These are phyloP conservation scores for Globisporangium spinosum DNA, from an alignment of 352 stramenopile species.

Conservation along the genomic window DNA sequence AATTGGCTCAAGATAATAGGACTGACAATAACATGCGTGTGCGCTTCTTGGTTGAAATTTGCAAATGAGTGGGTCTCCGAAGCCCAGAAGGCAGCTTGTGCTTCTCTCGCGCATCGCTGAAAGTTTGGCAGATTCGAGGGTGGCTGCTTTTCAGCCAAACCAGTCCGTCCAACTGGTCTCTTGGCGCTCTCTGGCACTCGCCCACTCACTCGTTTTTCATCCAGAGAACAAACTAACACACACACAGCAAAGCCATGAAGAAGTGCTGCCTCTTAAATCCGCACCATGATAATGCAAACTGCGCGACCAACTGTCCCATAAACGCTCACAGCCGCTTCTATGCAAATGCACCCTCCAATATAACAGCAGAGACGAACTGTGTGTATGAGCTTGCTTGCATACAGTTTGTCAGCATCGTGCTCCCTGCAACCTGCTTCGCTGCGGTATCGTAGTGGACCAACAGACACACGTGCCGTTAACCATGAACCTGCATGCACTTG, in stretches of 20 bases:
- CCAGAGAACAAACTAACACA: not conserved
- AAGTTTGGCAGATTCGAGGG: not conserved
- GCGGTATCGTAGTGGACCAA: not conserved
- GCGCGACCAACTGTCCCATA: not conserved
- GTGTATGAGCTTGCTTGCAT: not conserved
- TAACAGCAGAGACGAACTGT: not conserved
- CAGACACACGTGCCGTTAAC: no score
- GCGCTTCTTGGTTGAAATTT: not conserved
- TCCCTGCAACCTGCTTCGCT: not conserved
- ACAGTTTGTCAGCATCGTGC: not conserved
- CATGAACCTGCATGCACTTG: not conserved
- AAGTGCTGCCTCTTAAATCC: not conserved
- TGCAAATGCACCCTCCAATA: not conserved
- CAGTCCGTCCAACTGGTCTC: not conserved
- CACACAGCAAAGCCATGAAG: not conserved
- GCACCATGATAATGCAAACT: not conserved
- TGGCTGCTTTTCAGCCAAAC: not conserved
- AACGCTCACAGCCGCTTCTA: not conserved
- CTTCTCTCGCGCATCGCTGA: not conserved
- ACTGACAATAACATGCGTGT: not conserved
- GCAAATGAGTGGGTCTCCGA: not conserved
- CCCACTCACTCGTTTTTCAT: not conserved
- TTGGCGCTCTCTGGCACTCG: not conserved
- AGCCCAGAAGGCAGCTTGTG: not conserved
- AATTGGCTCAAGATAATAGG: not conserved